phyloP scores from a whole-genome alignment of 1,139 yeast species.

The Candida sp. region DNA sequence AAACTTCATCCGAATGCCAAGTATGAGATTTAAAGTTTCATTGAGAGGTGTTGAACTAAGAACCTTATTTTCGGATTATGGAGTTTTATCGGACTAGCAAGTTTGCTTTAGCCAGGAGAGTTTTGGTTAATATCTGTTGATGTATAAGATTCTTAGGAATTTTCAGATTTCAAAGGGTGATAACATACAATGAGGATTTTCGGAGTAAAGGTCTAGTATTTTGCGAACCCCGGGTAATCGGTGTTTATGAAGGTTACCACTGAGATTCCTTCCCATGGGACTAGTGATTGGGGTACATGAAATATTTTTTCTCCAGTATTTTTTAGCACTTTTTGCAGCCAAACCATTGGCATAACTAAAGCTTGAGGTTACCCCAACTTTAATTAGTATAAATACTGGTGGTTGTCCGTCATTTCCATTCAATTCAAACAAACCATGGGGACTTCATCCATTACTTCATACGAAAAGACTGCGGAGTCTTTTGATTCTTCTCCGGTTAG shows the following conservation, averaged over 20 bases:
- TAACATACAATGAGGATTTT: too few species aligned
- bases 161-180: too few species aligned
- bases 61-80: background rate
- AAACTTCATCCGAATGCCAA: background rate
- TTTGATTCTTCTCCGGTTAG: slow-evolving; percentile 5
- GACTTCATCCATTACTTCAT: background rate
- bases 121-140: too few species aligned
- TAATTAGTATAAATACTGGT: background rate
- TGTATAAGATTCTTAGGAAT: too few species aligned
- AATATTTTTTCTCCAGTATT: background rate
- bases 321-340: background rate
- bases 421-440: background rate
- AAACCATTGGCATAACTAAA: background rate
- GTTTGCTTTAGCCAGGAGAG: too few species aligned
- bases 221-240: too few species aligned
- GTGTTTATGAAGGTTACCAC: too few species aligned
- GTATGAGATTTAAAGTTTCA: background rate
- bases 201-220: too few species aligned
- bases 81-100: background rate
- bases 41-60: background rate
- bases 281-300: background rate
- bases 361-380: background rate
- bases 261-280: background rate
- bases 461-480: background rate
- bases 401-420: background rate